Evolutionary conservation across 768 basidiomycete species (phyloP), one percentile per base, ranked within the genome.

Genomic region (Cyclocybe aegerita): DNA sequence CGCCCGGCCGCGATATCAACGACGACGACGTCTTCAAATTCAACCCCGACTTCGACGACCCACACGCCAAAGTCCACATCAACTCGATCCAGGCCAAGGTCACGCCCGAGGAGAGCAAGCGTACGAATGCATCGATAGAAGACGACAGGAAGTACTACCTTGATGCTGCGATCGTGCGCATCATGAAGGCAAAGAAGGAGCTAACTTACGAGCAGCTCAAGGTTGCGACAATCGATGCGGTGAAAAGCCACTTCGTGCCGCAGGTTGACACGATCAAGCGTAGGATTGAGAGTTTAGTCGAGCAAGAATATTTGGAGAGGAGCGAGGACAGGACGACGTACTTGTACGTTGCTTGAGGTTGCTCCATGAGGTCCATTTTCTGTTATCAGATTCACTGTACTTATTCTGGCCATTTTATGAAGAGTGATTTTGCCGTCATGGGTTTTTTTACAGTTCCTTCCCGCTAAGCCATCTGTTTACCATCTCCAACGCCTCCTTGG

Each of bases 21-120:
- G 81, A 86, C 32, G 71, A 65, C 1, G 97, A 98, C 60, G 64
- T 79, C 39, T 98, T 99, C 65, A 68, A 70, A 31, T 93, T 88
- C 73, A 97, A 98, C 65, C 71, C 78, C 30, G 82, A 82, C 7
- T 98, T 98, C 67, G 82, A 83, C 29, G 89, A 96, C 59, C 77
- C 86, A 6, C 77, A 82, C 37, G 69, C 83, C 34, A 90, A 86
- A 59, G 80, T 99, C 36, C 91, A 91, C 68, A 95, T 98, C 71
- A 96, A 94, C 62, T 90, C 94, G 15, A 96, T 99, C 43, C 97
- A 98, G 66, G 88, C 86, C 11, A 94, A 94, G 63, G 88, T 95
- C 57, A 85, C 93, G 93, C 79, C 82, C 33, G 95, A 98, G 62
- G 97, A 99, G 70, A 81, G 86, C 15, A 79, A 81, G 52, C 81